Evolutionary conservation across 2,329 filamentous ascomycete species (phyloP).

Genomic region (Xylariales sp.): DNA sequence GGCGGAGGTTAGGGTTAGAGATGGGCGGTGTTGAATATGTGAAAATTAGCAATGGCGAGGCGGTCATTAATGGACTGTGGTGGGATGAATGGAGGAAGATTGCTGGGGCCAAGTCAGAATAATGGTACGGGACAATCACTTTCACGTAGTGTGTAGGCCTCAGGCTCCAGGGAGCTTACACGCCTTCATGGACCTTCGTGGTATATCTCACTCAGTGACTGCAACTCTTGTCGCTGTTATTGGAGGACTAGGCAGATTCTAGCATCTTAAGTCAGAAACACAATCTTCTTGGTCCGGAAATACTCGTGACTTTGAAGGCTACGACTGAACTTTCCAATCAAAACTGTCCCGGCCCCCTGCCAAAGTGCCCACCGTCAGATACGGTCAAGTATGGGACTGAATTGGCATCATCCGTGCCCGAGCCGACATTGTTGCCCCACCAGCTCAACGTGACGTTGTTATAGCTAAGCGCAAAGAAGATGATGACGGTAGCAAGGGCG

Average conservation of each 20-base stretch:
- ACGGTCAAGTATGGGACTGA: conserved; percentile 28
- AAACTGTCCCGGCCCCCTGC: conserved; percentile 26
- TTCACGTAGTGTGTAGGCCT: background rate
- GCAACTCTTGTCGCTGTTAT: no score
- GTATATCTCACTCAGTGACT: no score
- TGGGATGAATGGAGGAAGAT: conserved; percentile 15
- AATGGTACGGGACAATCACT: background rate
- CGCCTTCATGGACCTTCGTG: no score
- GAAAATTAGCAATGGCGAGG: conserved; percentile 14
- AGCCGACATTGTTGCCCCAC: conserved; percentile 31
- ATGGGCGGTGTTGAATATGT: conserved; percentile 12
- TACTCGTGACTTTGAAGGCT: no score
- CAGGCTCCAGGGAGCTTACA: background rate
- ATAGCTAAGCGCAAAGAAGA: conserved; percentile 29
- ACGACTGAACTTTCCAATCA: conserved; percentile 8
- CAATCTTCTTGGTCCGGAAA: background rate
- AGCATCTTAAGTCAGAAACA: background rate
- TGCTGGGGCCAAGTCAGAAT: background rate
- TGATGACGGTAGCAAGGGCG: conserved; percentile 25
- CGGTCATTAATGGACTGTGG: conserved; percentile 6
- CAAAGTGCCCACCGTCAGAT: conserved; percentile 23
- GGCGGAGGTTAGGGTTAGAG: conserved; percentile 13
- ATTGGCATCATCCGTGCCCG: conserved; percentile 28
- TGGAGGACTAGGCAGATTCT: no score
- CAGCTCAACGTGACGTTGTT: conserved; percentile 24